Conservation (phyloP, 139 green algal genomes). For the Asterochloris erici region DNA sequence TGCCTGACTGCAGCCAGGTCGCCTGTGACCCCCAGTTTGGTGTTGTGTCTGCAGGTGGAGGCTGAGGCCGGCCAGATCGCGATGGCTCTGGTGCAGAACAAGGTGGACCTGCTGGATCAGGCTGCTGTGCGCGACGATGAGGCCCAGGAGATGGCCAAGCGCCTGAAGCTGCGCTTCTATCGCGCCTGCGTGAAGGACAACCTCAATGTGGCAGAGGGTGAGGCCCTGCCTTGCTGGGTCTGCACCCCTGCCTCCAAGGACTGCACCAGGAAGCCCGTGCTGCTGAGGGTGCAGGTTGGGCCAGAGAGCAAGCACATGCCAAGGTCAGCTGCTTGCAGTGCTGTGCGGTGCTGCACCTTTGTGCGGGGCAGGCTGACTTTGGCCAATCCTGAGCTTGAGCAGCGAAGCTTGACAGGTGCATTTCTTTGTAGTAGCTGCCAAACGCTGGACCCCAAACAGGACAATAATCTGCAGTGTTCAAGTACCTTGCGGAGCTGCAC, state of each 20-base stretch:
- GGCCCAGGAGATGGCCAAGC: conserved; percentile 53
- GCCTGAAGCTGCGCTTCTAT: conserved; percentile 64
- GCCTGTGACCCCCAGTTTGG: too few relatives aligned
- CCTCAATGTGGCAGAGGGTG: conserved; percentile 67
- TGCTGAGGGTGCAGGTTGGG: too few relatives aligned
- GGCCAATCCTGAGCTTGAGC: too few relatives aligned
- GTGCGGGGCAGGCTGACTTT: too few relatives aligned
- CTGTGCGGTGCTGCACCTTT: too few relatives aligned
- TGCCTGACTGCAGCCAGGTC: too few relatives aligned
- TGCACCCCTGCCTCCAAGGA: neutral
- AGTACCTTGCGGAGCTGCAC: conserved; percentile 54
- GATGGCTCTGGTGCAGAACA: conserved; percentile 74
- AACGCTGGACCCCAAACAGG: too few relatives aligned
- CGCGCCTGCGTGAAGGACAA: conserved; percentile 74
- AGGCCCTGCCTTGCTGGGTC: neutral
- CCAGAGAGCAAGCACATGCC: too few relatives aligned
- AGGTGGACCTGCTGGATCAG: conserved; percentile 65
- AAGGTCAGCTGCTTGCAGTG: too few relatives aligned
- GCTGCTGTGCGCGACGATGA: conserved; percentile 49
- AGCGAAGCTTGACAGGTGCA: too few relatives aligned
- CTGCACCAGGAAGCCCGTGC: too few relatives aligned
- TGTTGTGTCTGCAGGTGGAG: conserved; percentile 26
- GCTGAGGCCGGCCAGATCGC: conserved; percentile 61
- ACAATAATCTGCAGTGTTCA: conserved; percentile 42
- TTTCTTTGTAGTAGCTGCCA: too few relatives aligned